These are phyloP conservation scores for Cladosporium sp. DNA, from an alignment of 2,329 filamentous ascomycete species.

Conservation along the genomic window DNA sequence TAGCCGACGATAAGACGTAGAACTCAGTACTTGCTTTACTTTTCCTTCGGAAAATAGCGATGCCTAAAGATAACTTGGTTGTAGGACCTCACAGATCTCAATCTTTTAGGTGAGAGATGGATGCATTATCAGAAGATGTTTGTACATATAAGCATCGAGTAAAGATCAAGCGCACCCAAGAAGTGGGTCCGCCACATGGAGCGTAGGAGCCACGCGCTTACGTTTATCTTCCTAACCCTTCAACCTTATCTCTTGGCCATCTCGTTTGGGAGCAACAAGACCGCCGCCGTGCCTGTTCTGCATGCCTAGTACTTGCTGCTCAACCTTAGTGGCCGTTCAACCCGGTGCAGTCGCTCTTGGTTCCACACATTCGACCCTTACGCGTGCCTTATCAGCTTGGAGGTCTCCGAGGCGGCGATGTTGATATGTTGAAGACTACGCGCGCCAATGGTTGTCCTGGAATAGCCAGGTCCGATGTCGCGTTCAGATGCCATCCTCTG, in stretches of 20 bases:
- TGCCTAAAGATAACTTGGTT: too few relatives aligned
- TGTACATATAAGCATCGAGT: slow-evolving; percentile 5
- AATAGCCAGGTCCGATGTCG: not conserved
- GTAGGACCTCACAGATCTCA: too few relatives aligned
- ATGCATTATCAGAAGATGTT: not conserved
- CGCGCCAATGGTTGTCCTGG: not conserved
- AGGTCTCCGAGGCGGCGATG: not conserved
- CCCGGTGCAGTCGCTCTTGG: not conserved
- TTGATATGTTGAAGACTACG: not conserved
- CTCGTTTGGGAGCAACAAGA: not conserved
- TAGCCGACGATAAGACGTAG: too few relatives aligned
- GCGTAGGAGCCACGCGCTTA: not conserved
- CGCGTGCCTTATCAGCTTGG: slow-evolving; percentile 6
- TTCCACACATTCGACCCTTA: not conserved
- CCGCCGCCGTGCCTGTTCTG: not conserved
- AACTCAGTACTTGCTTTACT: too few relatives aligned
- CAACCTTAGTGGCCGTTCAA: not conserved
- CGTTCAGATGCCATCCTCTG: not conserved
- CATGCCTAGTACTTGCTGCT: not conserved
- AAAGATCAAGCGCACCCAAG: not conserved
- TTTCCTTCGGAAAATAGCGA: too few relatives aligned
- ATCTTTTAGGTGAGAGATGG: not conserved
- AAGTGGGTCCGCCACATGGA: not conserved
- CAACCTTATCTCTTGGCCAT: slow-evolving; percentile 6
- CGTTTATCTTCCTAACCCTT: slow-evolving; percentile 1